A percentile compares a stretch with the other conserved stretches of the same genome.
phyloP scores from a whole-genome alignment of 441 rosid genomes.

The Pelargonium australe region DNA sequence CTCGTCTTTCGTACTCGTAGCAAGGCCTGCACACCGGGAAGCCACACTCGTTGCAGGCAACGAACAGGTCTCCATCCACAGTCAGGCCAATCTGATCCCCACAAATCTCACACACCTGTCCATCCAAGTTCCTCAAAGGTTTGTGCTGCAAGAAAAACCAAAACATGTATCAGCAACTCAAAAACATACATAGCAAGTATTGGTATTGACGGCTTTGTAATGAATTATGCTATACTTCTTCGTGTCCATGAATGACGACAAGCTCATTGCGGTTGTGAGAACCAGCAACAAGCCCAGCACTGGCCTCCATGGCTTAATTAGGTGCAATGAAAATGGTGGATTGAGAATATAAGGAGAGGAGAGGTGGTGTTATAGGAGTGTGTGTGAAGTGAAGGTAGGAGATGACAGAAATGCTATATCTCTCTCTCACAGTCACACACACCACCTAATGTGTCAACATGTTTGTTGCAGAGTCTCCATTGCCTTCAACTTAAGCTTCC shows the following conservation, averaged over 20 bases:
- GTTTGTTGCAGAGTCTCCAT: slow-evolving; percentile 89
- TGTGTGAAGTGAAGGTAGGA: slow-evolving; percentile 16
- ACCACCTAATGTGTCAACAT: slow-evolving; percentile 41
- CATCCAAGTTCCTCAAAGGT: slow-evolving; percentile 45
- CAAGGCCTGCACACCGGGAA: slow-evolving; percentile 93
- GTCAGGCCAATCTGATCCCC: slow-evolving; percentile 65
- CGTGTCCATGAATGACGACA: slow-evolving; percentile 92
- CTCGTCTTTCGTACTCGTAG: slow-evolving; percentile 89
- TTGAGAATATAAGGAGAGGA: slow-evolving; percentile 8
- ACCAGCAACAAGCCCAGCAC: slow-evolving; percentile 96
- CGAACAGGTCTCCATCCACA: slow-evolving; percentile 61
- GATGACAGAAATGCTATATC: slow-evolving; percentile 1
- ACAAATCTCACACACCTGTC: slow-evolving; percentile 82
- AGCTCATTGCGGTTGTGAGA: slow-evolving; percentile 98
- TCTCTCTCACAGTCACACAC: slow-evolving; percentile 8
- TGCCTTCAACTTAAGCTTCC: slow-evolving; percentile 89
- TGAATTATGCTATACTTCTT: slow-evolving; percentile 50
- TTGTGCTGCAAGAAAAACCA: slow-evolving; percentile 19
- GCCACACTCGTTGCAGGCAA: slow-evolving; percentile 76
- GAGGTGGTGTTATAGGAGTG: slow-evolving; percentile 14
- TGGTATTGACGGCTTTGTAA: not conserved
- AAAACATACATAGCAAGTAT: not conserved
- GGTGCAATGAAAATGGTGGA: slow-evolving; percentile 17
- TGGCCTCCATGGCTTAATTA: slow-evolving; percentile 64
- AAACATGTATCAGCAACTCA: not conserved